phyloP scores from a whole-genome alignment of 371 early-diverging fungal genomes.

The Mortierella sp. region DNA sequence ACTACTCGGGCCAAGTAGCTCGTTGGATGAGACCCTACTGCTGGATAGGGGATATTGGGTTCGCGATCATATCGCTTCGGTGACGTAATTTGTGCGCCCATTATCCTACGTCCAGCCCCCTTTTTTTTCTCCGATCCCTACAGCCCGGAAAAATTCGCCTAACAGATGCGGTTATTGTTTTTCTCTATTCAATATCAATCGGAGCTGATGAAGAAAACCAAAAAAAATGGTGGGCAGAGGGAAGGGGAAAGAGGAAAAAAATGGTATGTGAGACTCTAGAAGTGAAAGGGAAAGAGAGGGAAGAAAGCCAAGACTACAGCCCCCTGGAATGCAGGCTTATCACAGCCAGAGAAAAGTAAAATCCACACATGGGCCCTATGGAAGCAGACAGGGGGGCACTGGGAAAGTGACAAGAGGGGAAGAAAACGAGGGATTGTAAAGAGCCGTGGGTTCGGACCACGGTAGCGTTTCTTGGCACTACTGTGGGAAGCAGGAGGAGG shows the following conservation, averaged over 20 bases:
- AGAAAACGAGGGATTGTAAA: not conserved
- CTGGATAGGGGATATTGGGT: no score
- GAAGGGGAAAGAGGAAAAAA: not conserved
- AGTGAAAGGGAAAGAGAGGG: not conserved
- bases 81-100: not conserved
- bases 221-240: not conserved
- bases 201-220: not conserved
- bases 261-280: not conserved
- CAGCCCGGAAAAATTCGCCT: slow-evolving; percentile 8
- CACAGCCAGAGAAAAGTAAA: not conserved
- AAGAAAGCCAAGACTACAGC: slow-evolving; percentile 13
- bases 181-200: not conserved
- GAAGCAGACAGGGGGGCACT: not conserved
- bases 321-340: not conserved
- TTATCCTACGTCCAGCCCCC: not conserved
- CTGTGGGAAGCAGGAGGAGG: not conserved
- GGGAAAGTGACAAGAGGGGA: not conserved
- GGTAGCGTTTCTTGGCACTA: slow-evolving; percentile 1
- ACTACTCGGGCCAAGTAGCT: no score
- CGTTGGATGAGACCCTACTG: no score
- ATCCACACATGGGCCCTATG: not conserved
- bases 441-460: not conserved
- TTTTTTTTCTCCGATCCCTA: not conserved
- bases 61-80: not conserved
- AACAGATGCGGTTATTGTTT: not conserved